phyloP scores from a whole-genome alignment of 2,329 filamentous ascomycete genomes.

The Decorospora gaudefroyi region DNA sequence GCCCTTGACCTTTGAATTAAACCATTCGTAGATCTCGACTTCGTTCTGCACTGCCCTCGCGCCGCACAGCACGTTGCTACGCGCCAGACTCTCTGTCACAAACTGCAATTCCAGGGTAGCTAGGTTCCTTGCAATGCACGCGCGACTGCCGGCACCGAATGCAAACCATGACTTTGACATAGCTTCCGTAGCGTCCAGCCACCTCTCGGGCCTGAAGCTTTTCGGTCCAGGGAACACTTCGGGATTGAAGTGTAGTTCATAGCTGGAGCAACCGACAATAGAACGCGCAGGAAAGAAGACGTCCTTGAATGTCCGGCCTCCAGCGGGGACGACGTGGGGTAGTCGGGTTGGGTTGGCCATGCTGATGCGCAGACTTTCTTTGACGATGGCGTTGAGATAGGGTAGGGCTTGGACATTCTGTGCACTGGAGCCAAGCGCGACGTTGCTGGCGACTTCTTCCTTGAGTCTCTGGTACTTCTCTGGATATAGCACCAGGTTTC shows the following conservation, averaged over 20 bases:
- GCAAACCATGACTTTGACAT: conserved; percentile 44
- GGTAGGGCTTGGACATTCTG: conserved; percentile 42
- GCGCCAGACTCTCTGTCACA: conserved; percentile 49
- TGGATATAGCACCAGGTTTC: conserved; percentile 24
- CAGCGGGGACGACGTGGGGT: conserved; percentile 34
- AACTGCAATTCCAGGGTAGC: conserved; percentile 37
- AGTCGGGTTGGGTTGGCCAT: conserved; percentile 46
- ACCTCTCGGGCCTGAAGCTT: conserved; percentile 41
- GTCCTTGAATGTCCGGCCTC: conserved; percentile 35
- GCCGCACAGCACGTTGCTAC: conserved; percentile 52
- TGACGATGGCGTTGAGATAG: conserved; percentile 54
- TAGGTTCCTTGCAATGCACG: conserved; percentile 41
- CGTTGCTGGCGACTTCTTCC: conserved; percentile 26
- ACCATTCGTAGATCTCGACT: conserved; percentile 61
- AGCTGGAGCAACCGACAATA: conserved; percentile 37
- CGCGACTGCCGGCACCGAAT: conserved; percentile 39
- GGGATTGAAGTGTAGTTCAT: conserved; percentile 35
- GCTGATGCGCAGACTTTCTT: conserved; percentile 53
- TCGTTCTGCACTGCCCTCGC: conserved; percentile 49
- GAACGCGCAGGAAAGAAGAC: conserved; percentile 31
- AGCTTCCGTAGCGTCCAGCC: conserved; percentile 30
- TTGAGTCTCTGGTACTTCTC: conserved; percentile 27
- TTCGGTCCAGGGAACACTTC: conserved; percentile 23
- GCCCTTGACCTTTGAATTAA: conserved; percentile 58
- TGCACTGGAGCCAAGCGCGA: conserved; percentile 10